Conservation (phyloP, 352 stramenopile genomes). For the Pythium coloratum region DNA sequence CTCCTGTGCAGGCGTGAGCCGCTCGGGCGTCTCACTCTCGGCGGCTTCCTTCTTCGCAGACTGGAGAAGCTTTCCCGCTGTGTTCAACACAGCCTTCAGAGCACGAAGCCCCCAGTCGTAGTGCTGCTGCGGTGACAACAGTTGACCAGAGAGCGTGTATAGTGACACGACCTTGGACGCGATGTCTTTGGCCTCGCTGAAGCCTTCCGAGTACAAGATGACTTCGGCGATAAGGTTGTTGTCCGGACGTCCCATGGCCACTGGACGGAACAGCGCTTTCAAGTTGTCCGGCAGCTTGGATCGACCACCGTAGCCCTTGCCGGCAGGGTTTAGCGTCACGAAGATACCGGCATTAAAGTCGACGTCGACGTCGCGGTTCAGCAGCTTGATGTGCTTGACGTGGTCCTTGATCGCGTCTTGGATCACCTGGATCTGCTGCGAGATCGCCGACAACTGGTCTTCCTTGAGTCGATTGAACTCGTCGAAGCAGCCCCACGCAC, state of each 20-base stretch:
- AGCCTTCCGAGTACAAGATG: slow-evolving; percentile 86
- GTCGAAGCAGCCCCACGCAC: slow-evolving; percentile 92
- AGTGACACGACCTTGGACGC: slow-evolving; percentile 81
- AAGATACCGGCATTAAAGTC: slow-evolving; percentile 91
- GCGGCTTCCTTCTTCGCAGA: slow-evolving; percentile 68
- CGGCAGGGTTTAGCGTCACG: slow-evolving; percentile 89
- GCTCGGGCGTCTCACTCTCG: slow-evolving; percentile 23
- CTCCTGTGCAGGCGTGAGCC: slow-evolving; percentile 74
- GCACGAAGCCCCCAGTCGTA: slow-evolving; percentile 89
- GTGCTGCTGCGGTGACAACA: slow-evolving; percentile 82
- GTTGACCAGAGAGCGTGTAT: slow-evolving; percentile 70
- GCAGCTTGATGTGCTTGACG: slow-evolving; percentile 50
- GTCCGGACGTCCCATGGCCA: slow-evolving; percentile 85
- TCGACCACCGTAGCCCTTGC: slow-evolving; percentile 89
- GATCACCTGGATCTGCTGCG: slow-evolving; percentile 90
- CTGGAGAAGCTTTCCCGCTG: slow-evolving; percentile 90
- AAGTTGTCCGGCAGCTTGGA: slow-evolving; percentile 90
- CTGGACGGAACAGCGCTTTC: slow-evolving; percentile 88
- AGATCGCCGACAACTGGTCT: slow-evolving; percentile 88
- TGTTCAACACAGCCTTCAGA: slow-evolving; percentile 95
- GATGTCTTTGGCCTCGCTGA: slow-evolving; percentile 73
- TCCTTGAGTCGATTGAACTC: slow-evolving; percentile 92
- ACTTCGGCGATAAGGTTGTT: slow-evolving; percentile 90
- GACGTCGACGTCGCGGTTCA: slow-evolving; percentile 72
- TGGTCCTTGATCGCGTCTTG: slow-evolving; percentile 86